Evolutionary conservation across 2,329 filamentous ascomycete genomes (phyloP), one percentile per base, ranked within the genome.

Genomic region (Talaromyces amestolkiae): DNA sequence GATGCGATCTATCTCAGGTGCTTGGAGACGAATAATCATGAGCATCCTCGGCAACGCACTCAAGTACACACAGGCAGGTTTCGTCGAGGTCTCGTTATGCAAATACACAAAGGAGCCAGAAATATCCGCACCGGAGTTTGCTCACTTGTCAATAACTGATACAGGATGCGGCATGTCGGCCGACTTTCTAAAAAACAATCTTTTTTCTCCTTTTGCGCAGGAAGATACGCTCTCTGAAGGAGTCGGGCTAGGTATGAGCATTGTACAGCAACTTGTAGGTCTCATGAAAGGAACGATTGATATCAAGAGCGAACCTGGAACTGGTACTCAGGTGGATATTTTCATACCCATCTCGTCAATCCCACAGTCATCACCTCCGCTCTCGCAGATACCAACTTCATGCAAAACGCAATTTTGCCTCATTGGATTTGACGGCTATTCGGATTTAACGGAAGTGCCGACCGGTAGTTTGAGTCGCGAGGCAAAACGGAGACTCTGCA

Each of bases 181-280:
- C 0, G 83, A 88, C 1, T 91, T 85, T 68, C 76, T 90, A 1
- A 77, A 81, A 31, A 81, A 85, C 17, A 81, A 82, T 7, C 73
- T 90, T 0, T 91, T 87, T 70, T 82, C 81, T 0, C 85, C 88
- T 0, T 91, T 91, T 67, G 76, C 81, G 0, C 88, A 91, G 68
- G 89, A 90, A 69, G 81, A 88, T 41, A 71, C 78, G 0, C 73
- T 90, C 0, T 78, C 83, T 0, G 82, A 85, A 0, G 89, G 89
- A 0, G 85, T 86, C 0, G 89, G 89, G 0, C 78, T 91, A 0
- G 89, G 89, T 0, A 76, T 91, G 19, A 86, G 83, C 58, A 84
- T 91, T 7, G 87, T 90, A 0, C 81, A 83, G 22, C 69, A 78
- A 69, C 84, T 91, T 2, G 81, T 88, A 2, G 79, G 81, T 17